A percentile compares a stretch with the other conserved stretches of the same genome.
Conservation (phyloP, 164 flowering plant genomes). For the Platanus orientalis region DNA sequence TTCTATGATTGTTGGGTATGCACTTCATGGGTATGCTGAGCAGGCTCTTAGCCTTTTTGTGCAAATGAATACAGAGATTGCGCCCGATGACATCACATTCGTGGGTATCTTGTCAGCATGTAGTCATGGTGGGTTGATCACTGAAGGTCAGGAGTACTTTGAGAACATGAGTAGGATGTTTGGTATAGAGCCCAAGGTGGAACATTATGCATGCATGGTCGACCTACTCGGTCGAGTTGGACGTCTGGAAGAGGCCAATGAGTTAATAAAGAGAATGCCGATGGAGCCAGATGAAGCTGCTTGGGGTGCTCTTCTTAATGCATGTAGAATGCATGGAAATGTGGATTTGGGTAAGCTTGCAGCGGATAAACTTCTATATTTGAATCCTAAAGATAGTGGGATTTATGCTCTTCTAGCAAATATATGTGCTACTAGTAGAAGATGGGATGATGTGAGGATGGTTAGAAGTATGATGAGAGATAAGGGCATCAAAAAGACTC, state of each 20-base stretch:
- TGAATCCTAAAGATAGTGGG: conserved; percentile 52
- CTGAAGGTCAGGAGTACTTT: conserved; percentile 34
- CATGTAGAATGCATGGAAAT: conserved; percentile 42
- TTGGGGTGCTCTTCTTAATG: conserved; percentile 66
- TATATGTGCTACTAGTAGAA: conserved; percentile 32
- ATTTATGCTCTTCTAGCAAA: conserved; percentile 39
- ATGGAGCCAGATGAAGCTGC: conserved; percentile 45
- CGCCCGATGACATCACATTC: conserved; percentile 48
- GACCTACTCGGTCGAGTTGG: conserved; percentile 50
- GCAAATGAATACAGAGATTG: conserved; percentile 25
- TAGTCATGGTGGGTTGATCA: conserved; percentile 43
- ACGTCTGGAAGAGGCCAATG: conserved; percentile 38
- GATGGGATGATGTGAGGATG: conserved; percentile 50
- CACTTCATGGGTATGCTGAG: conserved; percentile 42
- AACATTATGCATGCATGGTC: conserved; percentile 56
- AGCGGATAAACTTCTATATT: conserved; percentile 30
- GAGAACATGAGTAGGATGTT: conserved; percentile 25
- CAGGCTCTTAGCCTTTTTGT: conserved; percentile 35
- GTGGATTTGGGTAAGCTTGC: conserved; percentile 44
- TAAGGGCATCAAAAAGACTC: conserved; percentile 41
- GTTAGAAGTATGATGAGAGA: conserved; percentile 46
- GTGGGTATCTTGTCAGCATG: conserved; percentile 55
- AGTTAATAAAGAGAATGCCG: conserved; percentile 40
- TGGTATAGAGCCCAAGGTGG: conserved; percentile 37
- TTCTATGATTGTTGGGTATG: conserved; percentile 46